phyloP scores from a whole-genome alignment of 2,329 filamentous ascomycete species.

The Aspergillus niger region DNA sequence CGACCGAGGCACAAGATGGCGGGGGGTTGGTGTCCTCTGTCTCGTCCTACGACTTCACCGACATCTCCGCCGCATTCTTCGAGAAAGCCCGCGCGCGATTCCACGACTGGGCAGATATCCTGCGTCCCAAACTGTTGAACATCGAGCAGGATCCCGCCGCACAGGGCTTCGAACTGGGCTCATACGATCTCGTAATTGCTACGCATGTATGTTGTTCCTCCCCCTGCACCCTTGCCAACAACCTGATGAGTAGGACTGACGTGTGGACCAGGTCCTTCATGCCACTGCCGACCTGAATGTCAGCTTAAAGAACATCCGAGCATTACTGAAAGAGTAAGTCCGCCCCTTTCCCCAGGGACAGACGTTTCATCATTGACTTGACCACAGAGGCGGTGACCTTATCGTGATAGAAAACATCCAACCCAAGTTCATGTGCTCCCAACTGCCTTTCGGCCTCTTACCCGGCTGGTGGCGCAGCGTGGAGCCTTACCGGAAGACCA shows the following conservation, averaged over 20 bases:
- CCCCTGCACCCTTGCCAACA: no score
- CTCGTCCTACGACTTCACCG: conserved; percentile 29
- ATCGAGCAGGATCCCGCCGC: conserved; percentile 28
- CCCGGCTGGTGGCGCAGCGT: neutral
- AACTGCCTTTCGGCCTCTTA: neutral
- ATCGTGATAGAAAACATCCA: neutral
- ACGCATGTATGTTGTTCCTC: neutral
- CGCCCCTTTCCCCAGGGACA: neutral
- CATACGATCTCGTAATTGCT: neutral
- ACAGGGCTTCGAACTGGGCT: conserved; percentile 31
- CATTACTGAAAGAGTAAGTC: neutral
- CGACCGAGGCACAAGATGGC: neutral
- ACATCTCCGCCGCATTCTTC: conserved; percentile 32
- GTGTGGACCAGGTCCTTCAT: neutral
- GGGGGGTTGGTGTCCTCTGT: neutral
- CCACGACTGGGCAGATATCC: conserved; percentile 25
- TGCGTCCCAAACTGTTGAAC: conserved; percentile 32
- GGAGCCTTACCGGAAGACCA: neutral
- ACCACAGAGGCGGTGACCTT: neutral
- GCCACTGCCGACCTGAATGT: neutral
- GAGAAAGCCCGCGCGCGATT: conserved; percentile 29
- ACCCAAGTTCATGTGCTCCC: neutral
- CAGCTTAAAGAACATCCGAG: neutral
- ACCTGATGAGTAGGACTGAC: no score
- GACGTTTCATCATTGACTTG: neutral